A percentile compares a stretch with the other conserved stretches of the same genome.
These are phyloP conservation scores for Auriculariales sp. DNA, from an alignment of 768 basidiomycete species.

Conservation along the genomic window DNA sequence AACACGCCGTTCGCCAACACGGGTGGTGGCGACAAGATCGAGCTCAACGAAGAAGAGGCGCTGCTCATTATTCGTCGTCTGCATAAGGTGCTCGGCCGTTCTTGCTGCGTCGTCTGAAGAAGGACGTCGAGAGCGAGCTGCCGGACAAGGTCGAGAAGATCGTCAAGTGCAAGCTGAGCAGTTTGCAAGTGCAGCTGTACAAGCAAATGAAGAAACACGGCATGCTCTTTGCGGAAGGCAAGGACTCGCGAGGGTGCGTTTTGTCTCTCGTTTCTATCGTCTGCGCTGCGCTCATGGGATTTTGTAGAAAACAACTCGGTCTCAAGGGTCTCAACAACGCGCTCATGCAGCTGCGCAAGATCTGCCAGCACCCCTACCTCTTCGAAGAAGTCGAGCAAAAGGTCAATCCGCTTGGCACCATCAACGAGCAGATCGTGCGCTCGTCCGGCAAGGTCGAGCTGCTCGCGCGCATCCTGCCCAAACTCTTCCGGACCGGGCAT, in stretches of 20 bases:
- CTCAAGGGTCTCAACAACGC: constrained; percentile 88
- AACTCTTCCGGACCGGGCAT: constrained; percentile 85
- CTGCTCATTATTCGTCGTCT: constrained; percentile 90
- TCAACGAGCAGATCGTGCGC: constrained; percentile 76
- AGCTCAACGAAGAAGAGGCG: constrained; percentile 98
- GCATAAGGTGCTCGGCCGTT: constrained; percentile 94
- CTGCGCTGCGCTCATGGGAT: neutral
- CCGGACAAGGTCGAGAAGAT: constrained; percentile 98
- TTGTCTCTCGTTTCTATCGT: neutral
- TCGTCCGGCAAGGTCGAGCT: constrained; percentile 90
- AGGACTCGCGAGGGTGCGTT: constrained; percentile 56
- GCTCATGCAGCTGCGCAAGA: constrained; percentile 95
- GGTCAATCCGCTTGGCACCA: constrained; percentile 67
- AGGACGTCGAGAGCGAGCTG: constrained; percentile 89
- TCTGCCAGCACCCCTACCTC: constrained; percentile 94
- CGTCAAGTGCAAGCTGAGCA: constrained; percentile 91
- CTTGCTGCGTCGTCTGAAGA: constrained; percentile 83
- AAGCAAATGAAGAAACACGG: constrained; percentile 98
- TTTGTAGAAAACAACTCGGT: constrained; percentile 48
- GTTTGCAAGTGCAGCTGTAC: constrained; percentile 81
- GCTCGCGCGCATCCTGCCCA: constrained; percentile 80
- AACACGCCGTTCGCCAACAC: constrained; percentile 98
- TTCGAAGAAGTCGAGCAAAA: constrained; percentile 93
- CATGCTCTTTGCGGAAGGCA: constrained; percentile 66
- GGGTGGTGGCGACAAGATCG: constrained; percentile 95